Percentiles rank a stretch among this genome's conserved stretches.
These are phyloP conservation scores for Rubroboletus pulcherrimus DNA, from an alignment of 768 basidiomycete species.

Conservation along the genomic window DNA sequence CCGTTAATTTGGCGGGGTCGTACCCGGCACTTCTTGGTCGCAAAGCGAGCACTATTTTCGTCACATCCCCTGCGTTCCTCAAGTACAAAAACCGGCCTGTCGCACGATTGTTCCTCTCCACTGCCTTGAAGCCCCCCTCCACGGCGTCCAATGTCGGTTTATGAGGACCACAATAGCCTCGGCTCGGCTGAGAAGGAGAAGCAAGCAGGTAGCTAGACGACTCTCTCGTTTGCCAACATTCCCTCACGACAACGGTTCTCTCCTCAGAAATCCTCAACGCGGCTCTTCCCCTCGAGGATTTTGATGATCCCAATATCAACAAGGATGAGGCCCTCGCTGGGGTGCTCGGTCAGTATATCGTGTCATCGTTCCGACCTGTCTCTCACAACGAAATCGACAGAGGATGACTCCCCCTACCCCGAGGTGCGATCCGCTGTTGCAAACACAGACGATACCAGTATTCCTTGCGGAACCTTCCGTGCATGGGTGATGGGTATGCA, in stretches of 20 bases:
- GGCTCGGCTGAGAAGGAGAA: conserved; percentile 26
- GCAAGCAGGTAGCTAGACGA: conserved; percentile 4
- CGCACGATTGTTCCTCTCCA: neutral
- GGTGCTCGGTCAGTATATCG: conserved; percentile 18
- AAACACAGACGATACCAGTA: conserved; percentile 64
- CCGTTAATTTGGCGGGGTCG: neutral
- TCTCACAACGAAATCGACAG: conserved; percentile 22
- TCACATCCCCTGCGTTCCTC: neutral
- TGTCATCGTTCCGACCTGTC: conserved; percentile 12
- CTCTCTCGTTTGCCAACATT: neutral
- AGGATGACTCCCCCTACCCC: conserved; percentile 82
- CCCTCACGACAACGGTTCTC: neutral
- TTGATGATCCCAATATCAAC: conserved; percentile 39
- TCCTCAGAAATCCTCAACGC: conserved; percentile 3
- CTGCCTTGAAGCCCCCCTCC: neutral
- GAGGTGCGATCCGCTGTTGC: conserved; percentile 78
- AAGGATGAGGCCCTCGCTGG: conserved; percentile 24
- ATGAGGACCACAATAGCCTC: conserved; percentile 15
- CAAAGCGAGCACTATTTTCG: neutral
- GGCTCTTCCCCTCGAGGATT: conserved; percentile 18
- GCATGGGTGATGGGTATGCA: conserved; percentile 53
- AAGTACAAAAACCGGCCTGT: conserved; percentile 12
- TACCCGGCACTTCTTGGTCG: neutral
- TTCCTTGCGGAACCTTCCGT: conserved; percentile 59
- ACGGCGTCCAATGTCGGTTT: conserved; percentile 17